phyloP scores from a whole-genome alignment of 768 basidiomycete genomes.

The Boletus subparvulus region DNA sequence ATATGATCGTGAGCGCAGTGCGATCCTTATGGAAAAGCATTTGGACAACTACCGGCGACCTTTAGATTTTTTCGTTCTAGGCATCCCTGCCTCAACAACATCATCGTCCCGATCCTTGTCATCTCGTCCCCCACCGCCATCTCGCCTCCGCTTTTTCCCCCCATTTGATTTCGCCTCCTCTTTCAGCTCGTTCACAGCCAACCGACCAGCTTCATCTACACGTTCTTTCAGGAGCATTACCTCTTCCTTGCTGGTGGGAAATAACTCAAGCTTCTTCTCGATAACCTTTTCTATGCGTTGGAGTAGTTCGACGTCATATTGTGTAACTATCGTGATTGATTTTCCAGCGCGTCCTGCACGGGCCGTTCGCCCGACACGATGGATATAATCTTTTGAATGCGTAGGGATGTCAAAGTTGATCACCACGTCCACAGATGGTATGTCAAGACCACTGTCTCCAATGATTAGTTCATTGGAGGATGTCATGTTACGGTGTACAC shows the following conservation, averaged over 20 bases:
- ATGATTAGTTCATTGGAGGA: constrained; percentile 4
- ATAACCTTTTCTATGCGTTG: constrained; percentile 93
- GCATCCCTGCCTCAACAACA: constrained; percentile 87
- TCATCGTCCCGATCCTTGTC: constrained; percentile 93
- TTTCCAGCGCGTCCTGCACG: constrained; percentile 97
- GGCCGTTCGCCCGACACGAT: constrained; percentile 95
- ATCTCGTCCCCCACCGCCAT: constrained; percentile 54
- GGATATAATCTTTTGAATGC: constrained; percentile 99
- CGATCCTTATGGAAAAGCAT: no score
- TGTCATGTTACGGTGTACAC: constrained; percentile 35
- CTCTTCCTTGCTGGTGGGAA: constrained; percentile 85
- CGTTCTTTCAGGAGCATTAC: constrained; percentile 84
- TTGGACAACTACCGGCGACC: constrained; percentile 35
- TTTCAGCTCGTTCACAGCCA: constrained; percentile 80
- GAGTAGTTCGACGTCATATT: constrained; percentile 96
- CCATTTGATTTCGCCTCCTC: constrained; percentile 61
- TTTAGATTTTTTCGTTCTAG: constrained; percentile 57
- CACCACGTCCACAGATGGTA: constrained; percentile 93
- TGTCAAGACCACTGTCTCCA: constrained; percentile 77
- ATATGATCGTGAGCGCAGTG: no score
- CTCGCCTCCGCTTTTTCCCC: constrained; percentile 49
- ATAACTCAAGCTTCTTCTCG: constrained; percentile 89
- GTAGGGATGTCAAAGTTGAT: constrained; percentile 98
- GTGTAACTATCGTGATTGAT: constrained; percentile 95
- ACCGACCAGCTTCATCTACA: constrained; percentile 79